These are phyloP conservation scores for Groenewaldozyma tartarivorans DNA, from an alignment of 805 yeast species.

Conservation along the genomic window DNA sequence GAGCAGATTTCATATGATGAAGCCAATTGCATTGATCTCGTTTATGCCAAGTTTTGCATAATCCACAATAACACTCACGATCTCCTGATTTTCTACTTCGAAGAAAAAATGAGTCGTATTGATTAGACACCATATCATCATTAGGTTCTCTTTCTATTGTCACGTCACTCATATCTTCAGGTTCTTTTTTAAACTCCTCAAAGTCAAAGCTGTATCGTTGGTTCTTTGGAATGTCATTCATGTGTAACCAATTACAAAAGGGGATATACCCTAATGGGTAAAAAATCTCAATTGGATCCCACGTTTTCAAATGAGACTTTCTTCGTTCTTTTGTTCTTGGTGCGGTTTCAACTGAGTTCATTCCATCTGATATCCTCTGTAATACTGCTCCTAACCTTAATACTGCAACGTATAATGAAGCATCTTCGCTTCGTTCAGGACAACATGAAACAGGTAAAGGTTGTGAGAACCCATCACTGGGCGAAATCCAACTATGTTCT, in stretches of 20 bases:
- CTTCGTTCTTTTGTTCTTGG: constrained; percentile 6
- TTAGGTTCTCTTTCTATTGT: constrained; percentile 8
- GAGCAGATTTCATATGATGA: constrained; percentile 18
- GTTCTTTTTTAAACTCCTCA: constrained; percentile 9
- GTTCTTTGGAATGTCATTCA: constrained; percentile 9
- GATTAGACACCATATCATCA: constrained; percentile 9
- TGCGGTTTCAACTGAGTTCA: not conserved
- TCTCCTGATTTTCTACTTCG: constrained; percentile 6
- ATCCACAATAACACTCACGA: constrained; percentile 16
- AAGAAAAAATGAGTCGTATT: constrained; percentile 15
- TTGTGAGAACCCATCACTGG: not conserved
- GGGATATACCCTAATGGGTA: constrained; percentile 16
- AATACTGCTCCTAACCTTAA: not conserved
- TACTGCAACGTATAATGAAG: not conserved
- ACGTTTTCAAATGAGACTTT: constrained; percentile 8
- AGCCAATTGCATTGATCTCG: constrained; percentile 17
- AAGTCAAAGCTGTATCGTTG: constrained; percentile 9
- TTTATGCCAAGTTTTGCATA: constrained; percentile 15
- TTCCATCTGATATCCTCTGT: not conserved
- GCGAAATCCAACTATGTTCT: constrained; percentile 8
- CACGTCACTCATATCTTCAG: constrained; percentile 2
- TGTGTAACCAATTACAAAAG: constrained; percentile 12
- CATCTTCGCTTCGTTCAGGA: not conserved
- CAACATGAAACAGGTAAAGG: no score
- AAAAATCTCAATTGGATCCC: constrained; percentile 16